Evolutionary conservation across 768 basidiomycete genomes (phyloP).

Genomic region (Epithele typhae): DNA sequence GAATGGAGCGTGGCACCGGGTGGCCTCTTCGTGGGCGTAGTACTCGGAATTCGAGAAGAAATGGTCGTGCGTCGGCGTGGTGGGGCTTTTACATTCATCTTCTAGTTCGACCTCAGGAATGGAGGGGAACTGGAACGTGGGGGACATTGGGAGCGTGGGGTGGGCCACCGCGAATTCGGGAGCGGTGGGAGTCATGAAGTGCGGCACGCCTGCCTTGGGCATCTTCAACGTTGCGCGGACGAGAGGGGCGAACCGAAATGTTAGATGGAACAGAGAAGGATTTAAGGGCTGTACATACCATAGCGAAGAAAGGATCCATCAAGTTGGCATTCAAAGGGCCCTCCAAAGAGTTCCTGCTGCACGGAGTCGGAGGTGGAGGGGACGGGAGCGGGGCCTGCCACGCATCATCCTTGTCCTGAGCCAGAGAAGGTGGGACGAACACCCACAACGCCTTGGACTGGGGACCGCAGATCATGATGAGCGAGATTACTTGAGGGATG

Average conservation of each 20-base stretch:
- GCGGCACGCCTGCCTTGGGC: too few species aligned
- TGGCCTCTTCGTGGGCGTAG: too few species aligned
- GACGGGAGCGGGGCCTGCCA: constrained; percentile 1
- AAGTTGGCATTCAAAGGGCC: constrained; percentile 5
- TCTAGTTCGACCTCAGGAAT: not conserved
- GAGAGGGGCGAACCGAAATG: not conserved
- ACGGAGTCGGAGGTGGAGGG: constrained; percentile 6
- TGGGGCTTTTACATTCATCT: too few species aligned
- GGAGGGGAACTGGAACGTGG: not conserved
- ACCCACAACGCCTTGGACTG: not conserved
- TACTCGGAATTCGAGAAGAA: too few species aligned
- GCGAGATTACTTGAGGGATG: too few species aligned
- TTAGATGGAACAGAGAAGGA: not conserved
- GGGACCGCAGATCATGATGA: too few species aligned
- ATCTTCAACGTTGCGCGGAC: too few species aligned
- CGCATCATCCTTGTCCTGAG: not conserved
- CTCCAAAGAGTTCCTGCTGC: not conserved
- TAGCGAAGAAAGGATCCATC: constrained; percentile 4
- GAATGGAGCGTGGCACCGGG: too few species aligned
- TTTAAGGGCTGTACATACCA: not conserved
- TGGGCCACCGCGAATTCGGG: not conserved
- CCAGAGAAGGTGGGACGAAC: not conserved
- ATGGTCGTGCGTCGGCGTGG: too few species aligned
- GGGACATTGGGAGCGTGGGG: not conserved
- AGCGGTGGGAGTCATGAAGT: not conserved